Evolutionary conservation across 2,329 filamentous ascomycete species (phyloP), one percentile per base, ranked within the genome.

Genomic region (Penicillium sp.): DNA sequence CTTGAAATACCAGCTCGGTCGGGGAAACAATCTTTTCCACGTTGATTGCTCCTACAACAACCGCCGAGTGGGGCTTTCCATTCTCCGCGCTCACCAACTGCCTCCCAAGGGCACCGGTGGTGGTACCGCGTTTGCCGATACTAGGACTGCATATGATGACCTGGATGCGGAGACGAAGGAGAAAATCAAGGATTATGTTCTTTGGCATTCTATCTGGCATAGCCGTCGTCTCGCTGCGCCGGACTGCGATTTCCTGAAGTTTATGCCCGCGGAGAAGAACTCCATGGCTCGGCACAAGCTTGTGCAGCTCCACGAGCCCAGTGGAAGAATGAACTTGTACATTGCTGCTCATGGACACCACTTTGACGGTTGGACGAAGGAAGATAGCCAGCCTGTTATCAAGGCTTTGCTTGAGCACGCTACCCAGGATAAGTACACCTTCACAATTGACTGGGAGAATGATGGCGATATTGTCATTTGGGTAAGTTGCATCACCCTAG

Each of bases 201-300:
- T 49, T 14, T 49, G 47, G 47, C 50, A 53, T 23, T 53, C 50
- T 14, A 26, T 53, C 15, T 46, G 42, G 31, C 50, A 53, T n/a
- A 46, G 41, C n/a, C 42, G 42, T 9, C 43, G 43, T n/a, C 29
- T 40, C 4, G 50, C 50, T 1, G 42, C 25, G 15, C 50, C 50
- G 6, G 42, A 53, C 5, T 46, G 18, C 14, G 25, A 49, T 22
- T 37, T 49, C 15, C 20, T 46, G 12, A 41, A 46, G 15, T 45
- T 42, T 41, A 46, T 41, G 23, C 42, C 46, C 11, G 42, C 43
- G 6, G 29, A 20, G n/a, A 45, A 51, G 40, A 29, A 23, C 22
- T 35, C 49, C 1, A 35, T 52, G 41, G 33, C 27, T 5, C 29
- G 20, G 1, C 51, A 41, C 43, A 48, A 53, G 22, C 51, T 53